Evolutionary conservation across 768 basidiomycete genomes (phyloP).

Genomic region (Mycena galopus): DNA sequence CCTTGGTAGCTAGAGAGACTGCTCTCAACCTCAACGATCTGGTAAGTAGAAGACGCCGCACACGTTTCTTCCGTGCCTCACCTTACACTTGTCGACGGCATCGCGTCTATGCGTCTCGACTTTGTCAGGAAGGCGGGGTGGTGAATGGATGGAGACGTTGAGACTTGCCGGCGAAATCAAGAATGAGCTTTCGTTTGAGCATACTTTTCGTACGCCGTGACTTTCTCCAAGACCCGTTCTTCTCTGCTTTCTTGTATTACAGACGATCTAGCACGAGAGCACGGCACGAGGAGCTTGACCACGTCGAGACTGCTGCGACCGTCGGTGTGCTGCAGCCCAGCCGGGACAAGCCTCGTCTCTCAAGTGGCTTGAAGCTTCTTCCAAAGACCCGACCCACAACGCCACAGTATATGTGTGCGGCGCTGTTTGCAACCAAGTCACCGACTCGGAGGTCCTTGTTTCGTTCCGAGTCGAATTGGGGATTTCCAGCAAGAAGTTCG

Average conservation of each 20-base stretch:
- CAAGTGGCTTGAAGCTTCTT: no score
- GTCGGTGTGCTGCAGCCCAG: no score
- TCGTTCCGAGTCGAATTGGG: no score
- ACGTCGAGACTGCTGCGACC: background rate
- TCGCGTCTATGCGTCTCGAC: constrained; percentile 69
- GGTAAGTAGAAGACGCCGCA: constrained; percentile 30
- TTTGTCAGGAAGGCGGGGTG: no score
- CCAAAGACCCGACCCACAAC: no score
- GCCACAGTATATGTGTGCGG: no score
- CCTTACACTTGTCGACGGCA: constrained; percentile 54
- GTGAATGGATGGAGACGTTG: background rate
- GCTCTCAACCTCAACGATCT: no score
- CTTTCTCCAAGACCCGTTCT: constrained; percentile 62
- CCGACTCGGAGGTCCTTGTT: no score
- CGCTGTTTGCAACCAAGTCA: no score
- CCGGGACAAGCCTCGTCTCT: no score
- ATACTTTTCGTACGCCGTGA: constrained; percentile 56
- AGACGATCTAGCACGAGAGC: background rate
- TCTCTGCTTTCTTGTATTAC: constrained; percentile 35
- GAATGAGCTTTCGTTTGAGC: constrained; percentile 62
- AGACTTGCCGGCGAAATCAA: constrained; percentile 59
- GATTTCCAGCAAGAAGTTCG: no score
- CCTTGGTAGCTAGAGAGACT: no score
- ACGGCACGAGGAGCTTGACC: background rate
- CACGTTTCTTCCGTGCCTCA: constrained; percentile 58